Percentiles rank a stretch among this genome's conserved stretches.
phyloP scores from a whole-genome alignment of 805 yeast genomes.

The Ogataea nitratoaversa region DNA sequence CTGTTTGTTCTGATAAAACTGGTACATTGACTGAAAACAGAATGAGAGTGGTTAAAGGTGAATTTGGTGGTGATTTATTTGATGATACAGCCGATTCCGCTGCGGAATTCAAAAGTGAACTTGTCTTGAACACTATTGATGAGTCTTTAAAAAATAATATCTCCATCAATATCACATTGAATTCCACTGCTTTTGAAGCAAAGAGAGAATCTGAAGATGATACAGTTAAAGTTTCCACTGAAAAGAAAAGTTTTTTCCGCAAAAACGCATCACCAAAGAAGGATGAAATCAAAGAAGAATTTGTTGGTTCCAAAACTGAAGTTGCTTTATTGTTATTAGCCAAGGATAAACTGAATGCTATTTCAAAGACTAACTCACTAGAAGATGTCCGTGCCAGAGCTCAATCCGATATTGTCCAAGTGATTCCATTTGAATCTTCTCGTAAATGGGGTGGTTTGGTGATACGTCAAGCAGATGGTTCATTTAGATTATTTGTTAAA shows the following conservation, averaged over 20 bases:
- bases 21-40: constrained; percentile 93
- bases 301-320: constrained; percentile 92
- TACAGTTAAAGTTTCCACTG: background rate
- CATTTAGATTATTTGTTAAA: constrained; percentile 66
- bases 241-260: background rate
- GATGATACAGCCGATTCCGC: constrained; percentile 38
- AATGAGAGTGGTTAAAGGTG: constrained; percentile 85
- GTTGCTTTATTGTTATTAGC: constrained; percentile 78
- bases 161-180: constrained; percentile 60
- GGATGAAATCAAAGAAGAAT: constrained; percentile 77
- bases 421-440: constrained; percentile 86
- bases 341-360: constrained; percentile 46
- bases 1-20: constrained; percentile 94
- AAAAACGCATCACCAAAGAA: constrained; percentile 5
- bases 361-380: constrained; percentile 37
- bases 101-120: background rate
- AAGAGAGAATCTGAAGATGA: constrained; percentile 22
- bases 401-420: constrained; percentile 50
- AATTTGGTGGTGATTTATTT: constrained; percentile 55
- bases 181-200: constrained; percentile 89
- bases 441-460: constrained; percentile 91
- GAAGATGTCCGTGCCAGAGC: constrained; percentile 39
- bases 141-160: constrained; percentile 27
- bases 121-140: constrained; percentile 3
- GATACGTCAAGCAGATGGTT: constrained; percentile 40